Percentiles rank a stretch among this genome's conserved stretches.
phyloP scores from a whole-genome alignment of 2,329 filamentous ascomycete species.

The Exophiala calicioides region DNA sequence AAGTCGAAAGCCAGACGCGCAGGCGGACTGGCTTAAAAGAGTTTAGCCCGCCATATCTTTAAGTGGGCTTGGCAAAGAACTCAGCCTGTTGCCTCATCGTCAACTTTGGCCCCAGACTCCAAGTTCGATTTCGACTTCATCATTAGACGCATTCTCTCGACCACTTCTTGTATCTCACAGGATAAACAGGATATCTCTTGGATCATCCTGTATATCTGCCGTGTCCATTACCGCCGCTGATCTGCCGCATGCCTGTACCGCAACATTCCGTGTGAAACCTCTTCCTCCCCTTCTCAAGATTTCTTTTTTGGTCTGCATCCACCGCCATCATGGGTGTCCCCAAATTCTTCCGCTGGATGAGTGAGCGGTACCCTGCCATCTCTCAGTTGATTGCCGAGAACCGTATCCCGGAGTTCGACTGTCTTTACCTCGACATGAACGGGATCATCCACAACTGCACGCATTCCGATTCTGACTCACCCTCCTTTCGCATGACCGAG shows the following conservation, averaged over 20 bases:
- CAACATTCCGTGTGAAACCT: not conserved
- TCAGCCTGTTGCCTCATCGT: too few relatives aligned
- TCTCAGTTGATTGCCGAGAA: constrained; percentile 98
- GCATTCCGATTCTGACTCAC: constrained; percentile 91
- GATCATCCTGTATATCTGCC: not conserved
- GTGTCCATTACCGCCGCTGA: not conserved
- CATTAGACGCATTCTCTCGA: not conserved
- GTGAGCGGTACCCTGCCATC: constrained; percentile 96
- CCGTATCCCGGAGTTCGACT: constrained; percentile 98
- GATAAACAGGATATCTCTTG: too few relatives aligned
- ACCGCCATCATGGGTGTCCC: constrained; percentile 63
- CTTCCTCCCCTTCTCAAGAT: constrained; percentile 8
- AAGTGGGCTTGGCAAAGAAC: too few relatives aligned
- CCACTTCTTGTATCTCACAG: too few relatives aligned
- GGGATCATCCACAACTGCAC: constrained; percentile 99
- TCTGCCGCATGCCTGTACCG: constrained; percentile 1
- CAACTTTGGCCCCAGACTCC: too few relatives aligned
- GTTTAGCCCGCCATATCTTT: too few relatives aligned
- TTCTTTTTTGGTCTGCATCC: constrained; percentile 25
- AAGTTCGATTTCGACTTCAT: not conserved
- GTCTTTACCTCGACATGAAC: constrained; percentile 89
- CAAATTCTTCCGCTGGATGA: constrained; percentile 99
- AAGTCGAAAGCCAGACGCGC: too few relatives aligned
- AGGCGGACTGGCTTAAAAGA: too few relatives aligned
- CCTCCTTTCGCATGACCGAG: constrained; percentile 88